Base-by-base conservation (phyloP, 345 rosid genomes). In the Citrus reticulata region DNA sequence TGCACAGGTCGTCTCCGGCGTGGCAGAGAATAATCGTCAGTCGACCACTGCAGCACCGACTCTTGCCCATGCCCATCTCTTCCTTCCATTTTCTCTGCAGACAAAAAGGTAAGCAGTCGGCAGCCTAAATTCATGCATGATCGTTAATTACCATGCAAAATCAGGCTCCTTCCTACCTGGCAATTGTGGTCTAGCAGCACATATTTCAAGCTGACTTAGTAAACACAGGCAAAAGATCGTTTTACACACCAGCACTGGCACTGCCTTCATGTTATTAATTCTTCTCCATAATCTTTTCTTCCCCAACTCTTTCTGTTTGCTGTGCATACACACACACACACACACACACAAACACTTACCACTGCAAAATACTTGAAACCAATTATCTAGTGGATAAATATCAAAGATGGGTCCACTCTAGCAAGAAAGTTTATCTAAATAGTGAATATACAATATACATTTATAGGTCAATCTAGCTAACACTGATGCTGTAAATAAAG, bases 1-100 rank as follows among this genome's bases (percentile, higher is more conserved):
- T 79, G 83, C 73, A 80, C 84, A 1, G 82, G 81, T 7, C 39
- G 39, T 75, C 78, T 78, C 82, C 71, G 37, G 57, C 0, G 40
- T 0, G 78, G 84, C 10, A 7, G 42, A 14, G 77, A 49, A 72
- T 81, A 83, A 80, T 81, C 85, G 74, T 81, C 85, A 16, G 77
- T 59, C 88, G 81, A 81, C 80, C 78, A 67, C 70, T 8, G 57
- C 5, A 72, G 2, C 72, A 55, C 22, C 14, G 20, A 17, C 40
- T 34, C 80, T 9, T 55, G 77, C 30, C 55, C 62, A 7, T 55
- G 25, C 55, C n/a, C 49, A 16, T 11, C 4, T 37, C 64, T 42
- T 77, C 58, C 65, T 51, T 64, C 78, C 62, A 55, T 40, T 66
- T 20, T 70, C 68, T 49, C 81, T 74, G 80, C 81, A 77, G 49